Base-by-base conservation (phyloP, 2,329 filamentous ascomycete genomes). In the Aspergillus terreus region DNA sequence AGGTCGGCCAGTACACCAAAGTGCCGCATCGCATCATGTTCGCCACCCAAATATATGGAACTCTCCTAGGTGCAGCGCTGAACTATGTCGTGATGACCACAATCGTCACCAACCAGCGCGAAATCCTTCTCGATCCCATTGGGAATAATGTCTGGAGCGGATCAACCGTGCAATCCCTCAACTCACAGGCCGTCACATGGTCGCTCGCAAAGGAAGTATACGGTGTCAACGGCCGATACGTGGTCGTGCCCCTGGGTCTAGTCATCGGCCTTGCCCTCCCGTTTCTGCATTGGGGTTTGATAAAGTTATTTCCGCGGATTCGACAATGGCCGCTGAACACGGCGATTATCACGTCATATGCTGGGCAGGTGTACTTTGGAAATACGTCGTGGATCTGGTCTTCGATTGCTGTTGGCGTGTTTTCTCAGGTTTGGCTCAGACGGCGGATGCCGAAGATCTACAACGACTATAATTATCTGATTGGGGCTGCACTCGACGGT, bases 11-110 rank as follows among this genome's bases (percentile, higher is more conserved):
- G 27, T 56, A n/a, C 23, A 77, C 79, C 58, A 83, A 83, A 56
- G 78, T 82, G 5, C 78, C 79, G 1, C 79, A 78, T 2, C 74
- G 78, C 0, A 63, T 74, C 46, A 82, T 82, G 79, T 82, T 83
- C 56, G 57, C 75, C 4, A 82, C 78, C 0, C 80, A 83, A 32
- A 70, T 82, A 4, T 82, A 79, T 55, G 80, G 78, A 14, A 82
- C 79, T 0, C 58, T 82, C 1, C 66, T 83, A 0, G 80, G 80
- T 6, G 79, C 73, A 0, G 77, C 76, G 46, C 61, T 82, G 59
- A 81, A 80, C 67, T 82, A 82, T 50, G 77, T 72, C 10, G 72
- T 82, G 46, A 82, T 83, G 80, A 76, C 74, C 15, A 75, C 74
- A 11, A 81, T 83, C 36, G 77, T 82, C 1, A 70, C 59, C 4